Base-by-base conservation (phyloP, 2,329 filamentous ascomycete genomes). In the Capronia epimyces region DNA sequence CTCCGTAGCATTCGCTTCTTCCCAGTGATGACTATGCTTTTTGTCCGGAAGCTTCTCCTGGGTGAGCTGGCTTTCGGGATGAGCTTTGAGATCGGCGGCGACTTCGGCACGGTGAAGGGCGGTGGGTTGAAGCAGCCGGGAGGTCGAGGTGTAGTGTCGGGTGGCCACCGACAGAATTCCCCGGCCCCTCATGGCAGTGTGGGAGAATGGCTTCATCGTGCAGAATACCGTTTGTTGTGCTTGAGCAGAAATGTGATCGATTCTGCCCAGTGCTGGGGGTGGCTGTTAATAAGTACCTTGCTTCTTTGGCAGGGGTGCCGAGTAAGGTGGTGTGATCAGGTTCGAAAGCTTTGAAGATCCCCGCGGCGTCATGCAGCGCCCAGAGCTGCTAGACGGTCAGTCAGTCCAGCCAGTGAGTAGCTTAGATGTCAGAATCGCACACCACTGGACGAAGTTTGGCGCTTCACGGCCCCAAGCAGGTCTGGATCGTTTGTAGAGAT, bases 1-100 rank as follows among this genome's bases (percentile, higher is more conserved):
- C 29, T 7, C 10, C 8, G 55, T 57, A 10, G 55, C 55, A 27
- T 57, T 50, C 41, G 50, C 49, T 34, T 52, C 52, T 8, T 31
- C 45, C 55, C 55, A 57, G 24, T 57, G 55, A 9, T 46, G 52
- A n/a, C 47, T 57, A 4, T 44, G 31, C n/a, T 45, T 21, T 21
- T 27, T 41, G 40, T 57, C 55, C n/a, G 49, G 45, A 13, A 52
- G 25, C 39, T 55, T 57, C 25, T 57, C 41, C 41, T 57, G 55
- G 5, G 55, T 52, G 15, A 49, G 3, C 1, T 25, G 41, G 39
- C 34, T 36, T 39, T 57, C 52, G n/a, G 55, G 55, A 31, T 57
- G 52, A 9, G 37, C 40, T 22, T 55, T 52, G 12, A 49, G 29
- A 31, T 57, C 55, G 2, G 55, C 43, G n/a, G 46, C 55, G 6